Evolutionary conservation across 2,329 filamentous ascomycete species (phyloP), one percentile per base, ranked within the genome.

Genomic region (Apiospora phragmitis): DNA sequence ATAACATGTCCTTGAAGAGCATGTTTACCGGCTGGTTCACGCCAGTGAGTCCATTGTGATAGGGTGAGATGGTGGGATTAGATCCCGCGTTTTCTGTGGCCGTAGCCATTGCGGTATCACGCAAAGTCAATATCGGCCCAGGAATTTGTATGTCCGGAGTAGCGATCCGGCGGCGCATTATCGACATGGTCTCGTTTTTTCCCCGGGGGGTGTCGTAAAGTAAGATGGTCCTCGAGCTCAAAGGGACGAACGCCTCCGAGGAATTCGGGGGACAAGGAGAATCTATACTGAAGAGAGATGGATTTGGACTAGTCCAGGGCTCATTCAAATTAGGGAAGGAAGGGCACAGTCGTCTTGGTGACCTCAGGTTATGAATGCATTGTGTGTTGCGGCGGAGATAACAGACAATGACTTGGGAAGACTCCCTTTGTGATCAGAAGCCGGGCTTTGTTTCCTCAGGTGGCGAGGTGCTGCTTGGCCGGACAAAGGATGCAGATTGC

Each of bases 1-100:
- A 91, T 16, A 91, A 76, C 49, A 84, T 79, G 73, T 90, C 83
- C 75, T 84, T 87, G 76, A 90, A 89, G 16, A 88, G 74, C 74
- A 88, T 79, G 77, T 92, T 91, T 74, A 86, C 81, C 1, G 81
- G 74, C 77, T 91, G 89, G 75, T 90, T 87, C 73, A 92, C 89
- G 69, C 90, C 90, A 75, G 86, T 87, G 72, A 92, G 84, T 65
- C 83, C 84, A 42, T 85, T 86, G 75, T 86, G 83, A 78, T 85
- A 92, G 24, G 87, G 86, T 18, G 86, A 84, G 71, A 91, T 87
- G 26, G 87, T 88, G 26, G 84, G 82, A 55, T 80, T 83, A 1
- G 71, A 42, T 45, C 65, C 26, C 29, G 84, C 67, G 51, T 69
- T 67, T 67, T 72, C 70, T 62, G 73, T 71, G 41, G 75, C 72